Evolutionary conservation across 208 protist genomes (phyloP), one percentile per base, ranked within the genome.

Genomic region (Trypanosoma mega): DNA sequence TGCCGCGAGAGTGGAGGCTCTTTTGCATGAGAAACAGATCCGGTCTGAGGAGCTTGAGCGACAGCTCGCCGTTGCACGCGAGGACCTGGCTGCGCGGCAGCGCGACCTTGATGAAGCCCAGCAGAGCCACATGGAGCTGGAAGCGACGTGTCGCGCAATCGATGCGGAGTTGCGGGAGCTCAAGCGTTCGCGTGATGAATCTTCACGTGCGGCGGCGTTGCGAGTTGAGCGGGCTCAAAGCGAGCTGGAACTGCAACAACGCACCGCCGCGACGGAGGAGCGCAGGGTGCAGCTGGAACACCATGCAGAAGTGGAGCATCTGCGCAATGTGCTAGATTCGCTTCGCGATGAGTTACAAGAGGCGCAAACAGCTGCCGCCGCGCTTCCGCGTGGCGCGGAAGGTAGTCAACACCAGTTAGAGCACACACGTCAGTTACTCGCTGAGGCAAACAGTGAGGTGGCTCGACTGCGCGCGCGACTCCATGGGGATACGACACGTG

Each of bases 311-410:
- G n/a, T 57, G 12, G 54, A 45, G n/a, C 16, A 18, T 11, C 16
- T 72, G 23, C 48, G 51, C 12, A n/a, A 27, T 29, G 33, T 44
- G 54, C 37, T 27, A 16, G 55, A 46, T 48, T 70, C 23, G 29
- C 34, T 29, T 61, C 77, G 49, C 48, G 50, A 39, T 72, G 48
- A 70, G 59, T 59, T 88, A 36, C 66, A 80, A 39, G 74, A 64
- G 16, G 68, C 65, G 11, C 72, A 82, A 57, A 74, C 82, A 31
- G 57, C 82, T 24, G 82, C 78, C n/a, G 78, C 82, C 16, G 76
- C 77, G 21, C 53, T 78, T 18, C 74, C 70, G 6, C 67, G 73
- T 31, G 70, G 76, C 58, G 69, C 45, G 11, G 64, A 82, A 36
- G 62, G 57, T 37, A 72, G 70, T 36, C 59, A 85, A 52, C 61